Base-by-base conservation (phyloP, 768 basidiomycete species). In the Sarcodon sp. region DNA sequence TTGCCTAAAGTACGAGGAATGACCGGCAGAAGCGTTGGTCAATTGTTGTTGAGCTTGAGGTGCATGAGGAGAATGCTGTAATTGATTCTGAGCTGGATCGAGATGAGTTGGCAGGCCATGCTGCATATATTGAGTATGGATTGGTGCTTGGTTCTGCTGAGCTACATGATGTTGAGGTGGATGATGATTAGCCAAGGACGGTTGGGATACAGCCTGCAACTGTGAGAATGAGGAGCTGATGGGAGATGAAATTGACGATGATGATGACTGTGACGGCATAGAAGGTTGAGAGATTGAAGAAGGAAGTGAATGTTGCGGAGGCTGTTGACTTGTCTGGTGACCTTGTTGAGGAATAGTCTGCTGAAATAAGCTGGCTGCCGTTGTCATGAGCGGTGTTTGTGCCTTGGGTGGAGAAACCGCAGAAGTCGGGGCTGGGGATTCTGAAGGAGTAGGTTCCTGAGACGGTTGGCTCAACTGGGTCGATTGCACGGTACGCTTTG, bases 1-100 rank as follows among this genome's bases (percentile, higher is more conserved):
- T 57, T 83, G 82, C 47, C 84, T 73, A 70, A 83, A 86, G 58
- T 85, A 87, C 48, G 59, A 75, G 6, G 76, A 71, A 50, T 76
- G 72, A 1, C 63, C 62, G n/a, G 64, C 59, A n/a, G 64, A 57
- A 48, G 39, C 15, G 57, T 65, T 45, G 69, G 72, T 43, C 57
- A 61, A 45, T 53, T 56, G n/a, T 45, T 64, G 55, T 44, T 70
- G 63, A 33, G 64, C 53, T 43, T 67, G 70, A 13, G 58, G 56
- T 0, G 49, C 49, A 31, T 70, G 70, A 27, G 64, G 58, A 21
- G 67, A 59, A 48, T 66, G 69, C 50, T 69, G 66, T 8, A 54
- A 41, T 45, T 70, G 59, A 37, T 54, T 60, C 53, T 78, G 77
- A 8, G 75, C 58, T 27, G 79, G 72, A 48, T 85, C 82, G 52